Base-by-base conservation (phyloP, 768 basidiomycete species). In the Termitomyces sp. region DNA sequence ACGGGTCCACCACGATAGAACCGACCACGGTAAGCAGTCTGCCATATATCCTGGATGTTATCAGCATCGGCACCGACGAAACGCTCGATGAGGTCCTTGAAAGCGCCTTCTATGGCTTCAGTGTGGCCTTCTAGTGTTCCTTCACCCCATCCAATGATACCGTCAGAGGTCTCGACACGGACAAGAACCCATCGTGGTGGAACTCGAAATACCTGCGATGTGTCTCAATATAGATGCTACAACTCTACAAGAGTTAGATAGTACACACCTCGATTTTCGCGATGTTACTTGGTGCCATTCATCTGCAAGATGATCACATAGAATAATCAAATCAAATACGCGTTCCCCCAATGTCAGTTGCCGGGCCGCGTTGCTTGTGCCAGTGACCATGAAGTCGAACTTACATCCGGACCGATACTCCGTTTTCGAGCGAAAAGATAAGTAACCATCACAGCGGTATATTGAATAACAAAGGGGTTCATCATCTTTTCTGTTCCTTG, bases 1-100 rank as follows among this genome's bases (percentile, higher is more conserved):
- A 89, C 87, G 3, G 83, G 82, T 0, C 87, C 87, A 40, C 85
- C 85, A 34, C 87, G 80, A 68, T 89, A 90, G 70, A 92, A 90
- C 34, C 87, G 73, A n/a, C 77, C 80, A 29, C 85, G 73, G 62
- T 85, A 85, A 3, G 82, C 83, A 41, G 77, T 78, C 63, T 87
- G 85, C 82, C 83, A 89, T 57, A 87, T 86, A 61, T 89, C 86
- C 64, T 89, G 81, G 57, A 90, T 89, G 57, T 79, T 77, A 62
- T 84, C 79, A 3, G 84, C 81, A 58, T 86, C 79, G 72, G 77
- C 80, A 29, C 84, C 84, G 5, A 82, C 65, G 65, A 89, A 86
- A 27, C 83, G 77, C 57, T 81, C 74, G 9, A 73, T 69, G n/a
- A 90, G 75, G 62, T 87, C 86, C 23, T 69, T 62, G 61, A 82